Evolutionary conservation across 805 yeast genomes (phyloP).

Genomic region (Ogataea angusta): DNA sequence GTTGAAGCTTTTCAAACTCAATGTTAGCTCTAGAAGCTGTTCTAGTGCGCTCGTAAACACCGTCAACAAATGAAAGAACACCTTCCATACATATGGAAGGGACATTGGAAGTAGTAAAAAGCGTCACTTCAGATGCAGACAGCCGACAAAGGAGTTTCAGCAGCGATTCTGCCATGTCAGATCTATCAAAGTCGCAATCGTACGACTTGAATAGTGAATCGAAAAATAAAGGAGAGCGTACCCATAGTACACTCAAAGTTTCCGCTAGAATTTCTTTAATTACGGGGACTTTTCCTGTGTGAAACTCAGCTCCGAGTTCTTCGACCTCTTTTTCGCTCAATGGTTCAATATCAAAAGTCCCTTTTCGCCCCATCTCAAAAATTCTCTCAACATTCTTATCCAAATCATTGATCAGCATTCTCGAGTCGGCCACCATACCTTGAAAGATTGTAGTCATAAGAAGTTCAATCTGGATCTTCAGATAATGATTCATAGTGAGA

Average conservation of each 20-base stretch:
- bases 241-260: slow-evolving; percentile 77
- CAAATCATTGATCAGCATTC: slow-evolving; percentile 27
- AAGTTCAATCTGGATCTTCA: slow-evolving; percentile 80
- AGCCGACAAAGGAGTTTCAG: slow-evolving; percentile 70
- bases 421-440: slow-evolving; percentile 27
- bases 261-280: slow-evolving; percentile 82
- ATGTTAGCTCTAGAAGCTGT: slow-evolving; percentile 26
- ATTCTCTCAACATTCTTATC: slow-evolving; percentile 27
- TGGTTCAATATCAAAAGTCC: slow-evolving; percentile 24
- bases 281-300: slow-evolving; percentile 42
- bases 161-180: slow-evolving; percentile 67
- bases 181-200: slow-evolving; percentile 87
- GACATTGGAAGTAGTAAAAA: slow-evolving; percentile 73
- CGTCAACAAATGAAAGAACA: slow-evolving; percentile 63
- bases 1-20: slow-evolving; percentile 13
- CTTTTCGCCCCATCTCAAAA: slow-evolving; percentile 28
- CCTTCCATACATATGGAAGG: slow-evolving; percentile 96
- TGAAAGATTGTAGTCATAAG: slow-evolving; percentile 62
- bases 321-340: slow-evolving; percentile 28
- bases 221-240: slow-evolving; percentile 74
- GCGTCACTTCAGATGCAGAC: slow-evolving; percentile 83
- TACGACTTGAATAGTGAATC: slow-evolving; percentile 73
- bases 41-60: slow-evolving; percentile 52
- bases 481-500: slow-evolving; percentile 57
- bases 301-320: slow-evolving; percentile 36